Conservation (phyloP, 2,329 filamentous ascomycete species). For the Aspergillus latus region DNA sequence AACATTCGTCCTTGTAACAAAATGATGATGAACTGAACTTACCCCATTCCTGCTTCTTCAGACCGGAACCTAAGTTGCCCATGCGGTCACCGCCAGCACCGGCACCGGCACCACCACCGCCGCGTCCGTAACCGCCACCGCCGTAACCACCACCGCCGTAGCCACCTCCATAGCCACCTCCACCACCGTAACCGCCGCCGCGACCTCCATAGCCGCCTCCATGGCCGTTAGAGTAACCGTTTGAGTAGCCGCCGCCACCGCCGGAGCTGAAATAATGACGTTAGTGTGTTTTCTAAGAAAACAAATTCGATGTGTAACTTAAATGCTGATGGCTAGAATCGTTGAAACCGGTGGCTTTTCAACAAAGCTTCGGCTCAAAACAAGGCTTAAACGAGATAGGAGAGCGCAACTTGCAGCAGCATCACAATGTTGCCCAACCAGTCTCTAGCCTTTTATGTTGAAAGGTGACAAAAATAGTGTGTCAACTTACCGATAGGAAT, state of each 20-base stretch:
- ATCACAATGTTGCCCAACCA: neutral
- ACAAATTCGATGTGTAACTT: neutral
- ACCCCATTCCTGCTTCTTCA: conserved; percentile 91
- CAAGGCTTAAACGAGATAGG: neutral
- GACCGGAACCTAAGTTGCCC: conserved; percentile 80
- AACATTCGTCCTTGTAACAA: neutral
- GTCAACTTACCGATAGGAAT: conserved; percentile 51
- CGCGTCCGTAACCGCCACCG: too few species aligned
- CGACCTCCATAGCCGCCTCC: conserved; percentile 32
- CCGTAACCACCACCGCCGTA: conserved; percentile 30
- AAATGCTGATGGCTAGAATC: neutral
- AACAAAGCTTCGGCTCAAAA: neutral
- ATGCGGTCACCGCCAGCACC: conserved; percentile 87
- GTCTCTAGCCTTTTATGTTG: neutral
- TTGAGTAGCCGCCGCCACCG: conserved; percentile 50
- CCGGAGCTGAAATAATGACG: conserved; percentile 25
- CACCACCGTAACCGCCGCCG: conserved; percentile 29
- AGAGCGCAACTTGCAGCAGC: neutral
- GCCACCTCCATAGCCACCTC: conserved; percentile 27
- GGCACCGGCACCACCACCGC: conserved; percentile 39
- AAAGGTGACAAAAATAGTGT: neutral
- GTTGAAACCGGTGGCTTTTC: neutral
- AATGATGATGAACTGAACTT: conserved; percentile 40
- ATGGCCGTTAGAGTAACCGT: conserved; percentile 47
- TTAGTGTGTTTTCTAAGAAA: neutral